Base-by-base conservation (phyloP, 1,284 basidiomycete genomes). In the Boletus semigastroideus region DNA sequence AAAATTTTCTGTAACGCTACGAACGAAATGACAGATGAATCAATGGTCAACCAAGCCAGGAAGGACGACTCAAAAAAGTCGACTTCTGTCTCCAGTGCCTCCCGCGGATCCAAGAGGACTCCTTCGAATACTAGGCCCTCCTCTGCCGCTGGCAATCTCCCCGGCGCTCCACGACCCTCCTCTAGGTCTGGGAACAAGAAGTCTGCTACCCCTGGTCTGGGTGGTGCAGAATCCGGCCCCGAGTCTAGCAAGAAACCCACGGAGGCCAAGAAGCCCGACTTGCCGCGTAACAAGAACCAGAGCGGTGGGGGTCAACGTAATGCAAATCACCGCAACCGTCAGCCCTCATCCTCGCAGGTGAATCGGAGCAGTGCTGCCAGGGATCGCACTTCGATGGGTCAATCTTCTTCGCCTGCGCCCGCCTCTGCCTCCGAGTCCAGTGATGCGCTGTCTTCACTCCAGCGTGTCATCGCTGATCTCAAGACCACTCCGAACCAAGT, bases 21-120 rank as follows among this genome's bases (percentile, higher is more conserved):
- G 85, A 87, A 82, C 83, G 82, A 84, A 73, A 90, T 91, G 87
- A 87, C 85, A 70, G 87, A 90, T 79, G 84, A 90, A 78, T 74
- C 76, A 64, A 77, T 77, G 69, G 78, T 78, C 69, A 69, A 74
- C 59, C 80, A 78, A 66, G 73, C 72, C 56, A 86, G 78, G 78
- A 83, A 78, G 72, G 84, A 87, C 63, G 84, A 86, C 69, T 9
- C 62, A 43, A 87, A 80, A 78, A 87, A 82, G 72, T 70, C 77
- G 51, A 55, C 55, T 40, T 41, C 74, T 54, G 53, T 67, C 56
- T 65, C 72, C 62, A 72, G 70, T 54, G 74, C 73, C 64, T 74
- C 74, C 62, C 78, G 80, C 58, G 76, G 72, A 62, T 72, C 77
- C 58, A 86, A 78, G 74, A 80, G 79, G 68, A 81, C 73, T 56